Percentiles rank a stretch among this genome's conserved stretches.
Conservation (phyloP, 305 asterid species). For the Fraxinus greggii region DNA sequence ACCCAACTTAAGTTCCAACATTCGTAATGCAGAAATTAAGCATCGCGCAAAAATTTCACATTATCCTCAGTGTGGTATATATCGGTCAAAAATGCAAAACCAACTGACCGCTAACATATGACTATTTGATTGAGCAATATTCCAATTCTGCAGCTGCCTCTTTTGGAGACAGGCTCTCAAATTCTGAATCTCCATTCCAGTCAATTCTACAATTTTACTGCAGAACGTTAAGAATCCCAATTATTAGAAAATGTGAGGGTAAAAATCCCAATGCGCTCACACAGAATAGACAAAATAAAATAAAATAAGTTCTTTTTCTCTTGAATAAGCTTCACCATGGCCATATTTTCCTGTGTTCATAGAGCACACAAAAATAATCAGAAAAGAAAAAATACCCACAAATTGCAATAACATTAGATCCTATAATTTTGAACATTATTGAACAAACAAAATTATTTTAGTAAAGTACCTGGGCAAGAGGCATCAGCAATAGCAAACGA, state of each 20-base stretch:
- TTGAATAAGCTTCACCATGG: too few species aligned
- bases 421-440: too few species aligned
- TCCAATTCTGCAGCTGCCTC: conserved; percentile 47
- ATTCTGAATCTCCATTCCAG: conserved; percentile 37
- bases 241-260: too few species aligned
- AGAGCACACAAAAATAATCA: too few species aligned
- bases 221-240: too few species aligned
- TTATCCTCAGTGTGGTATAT: background rate
- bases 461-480: conserved; percentile 72
- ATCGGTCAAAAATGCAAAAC: background rate
- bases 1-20: conserved; percentile 44
- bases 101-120: conserved; percentile 40
- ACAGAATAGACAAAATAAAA: too few species aligned
- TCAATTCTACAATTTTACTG: too few species aligned
- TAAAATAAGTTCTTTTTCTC: too few species aligned
- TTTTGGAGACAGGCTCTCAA: conserved; percentile 42
- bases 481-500: conserved; percentile 99
- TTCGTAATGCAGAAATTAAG: background rate
- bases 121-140: conserved; percentile 50
- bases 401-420: too few species aligned
- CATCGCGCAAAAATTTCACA: background rate
- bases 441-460: conserved; percentile 1
- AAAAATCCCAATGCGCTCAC: too few species aligned
- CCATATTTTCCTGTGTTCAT: too few species aligned
- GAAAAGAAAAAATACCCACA: too few species aligned